Base-by-base conservation (phyloP, 169 alveolate species). In the Toxoplasma gondii region DNA sequence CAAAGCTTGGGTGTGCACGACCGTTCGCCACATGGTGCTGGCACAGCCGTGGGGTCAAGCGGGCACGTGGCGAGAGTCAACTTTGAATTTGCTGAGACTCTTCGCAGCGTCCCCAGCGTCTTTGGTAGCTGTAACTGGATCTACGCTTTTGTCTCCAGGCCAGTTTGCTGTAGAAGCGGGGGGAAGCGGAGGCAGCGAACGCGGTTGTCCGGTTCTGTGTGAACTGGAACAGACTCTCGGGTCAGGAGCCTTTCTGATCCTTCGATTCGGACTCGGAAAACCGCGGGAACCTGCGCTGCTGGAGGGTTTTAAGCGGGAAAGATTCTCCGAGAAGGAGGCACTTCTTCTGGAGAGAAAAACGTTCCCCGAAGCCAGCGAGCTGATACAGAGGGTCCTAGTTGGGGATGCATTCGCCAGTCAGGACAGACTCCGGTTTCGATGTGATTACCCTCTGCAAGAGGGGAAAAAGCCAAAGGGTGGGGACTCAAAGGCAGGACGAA, bases 361-460 rank as follows among this genome's bases (percentile, higher is more conserved):
- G 44, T 78, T 78, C n/a, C 86, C 86, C 7, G 86, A 78, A 36
- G 86, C 86, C n/a, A n/a, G 39, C 49, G 86, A 78, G 22, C 5
- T 78, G 27, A 38, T 78, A 9, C 49, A 78, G 29, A 9, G 45
- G n/a, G 86, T 78, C 45, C 86, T 78, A 0, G 39, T 78, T 1
- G 49, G 86, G 22, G 86, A 78, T n/a, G n/a, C 12, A 17, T 78
- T 78, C n/a, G 86, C 49, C 45, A 78, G 49, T 19, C 39, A 45
- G n/a, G 86, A 78, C 45, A 78, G 22, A 10, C 29, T 78, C 45
- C 86, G 86, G 44, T 78, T 78, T n/a, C 86, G 86, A 19, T n/a
- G 45, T 78, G 86, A 78, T 45, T 78, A 16, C 86, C 86, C 86
- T 4, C 86, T 78, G 44, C 39, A 78, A 78, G 49, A 78, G n/a